Percentiles rank a stretch among this genome's conserved stretches.
Conservation (phyloP, 176 grass and related monocot genomes). For the Cenchrus purpureus region DNA sequence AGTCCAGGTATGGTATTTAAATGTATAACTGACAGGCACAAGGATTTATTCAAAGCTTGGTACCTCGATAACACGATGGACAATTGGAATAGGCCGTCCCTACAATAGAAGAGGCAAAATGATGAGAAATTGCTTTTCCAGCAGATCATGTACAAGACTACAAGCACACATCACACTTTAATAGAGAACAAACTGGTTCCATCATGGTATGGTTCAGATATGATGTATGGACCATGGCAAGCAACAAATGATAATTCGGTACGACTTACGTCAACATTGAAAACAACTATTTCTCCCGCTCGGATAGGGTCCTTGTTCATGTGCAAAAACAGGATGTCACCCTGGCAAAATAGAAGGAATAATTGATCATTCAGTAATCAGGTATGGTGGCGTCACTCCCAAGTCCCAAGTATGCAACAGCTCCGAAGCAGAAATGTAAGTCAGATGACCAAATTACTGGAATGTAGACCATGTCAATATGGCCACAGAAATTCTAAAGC, state of each 20-base stretch:
- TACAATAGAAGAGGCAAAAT: conserved; percentile 40
- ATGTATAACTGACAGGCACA: neutral
- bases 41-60: neutral
- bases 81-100: conserved; percentile 87
- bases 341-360: conserved; percentile 36
- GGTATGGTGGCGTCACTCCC: neutral
- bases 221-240: neutral
- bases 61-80: conserved; percentile 96
- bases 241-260: neutral
- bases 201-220: neutral
- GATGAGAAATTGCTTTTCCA: conserved; percentile 2
- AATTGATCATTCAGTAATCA: conserved; percentile 8
- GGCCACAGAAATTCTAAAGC: neutral
- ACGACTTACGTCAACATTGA: conserved; percentile 62
- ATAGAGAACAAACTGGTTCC: too few species aligned
- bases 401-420: neutral
- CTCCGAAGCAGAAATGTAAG: neutral
- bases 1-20: neutral
- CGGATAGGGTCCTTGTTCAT: conserved; percentile 65
- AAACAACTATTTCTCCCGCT: conserved; percentile 71
- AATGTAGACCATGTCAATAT: neutral
- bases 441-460: neutral
- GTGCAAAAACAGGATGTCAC: conserved; percentile 72
- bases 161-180: neutral
- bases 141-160: conserved; percentile 14